These are phyloP conservation scores for Cutaneotrichosporon curvatum DNA, from an alignment of 1,284 basidiomycete species.

Conservation along the genomic window DNA sequence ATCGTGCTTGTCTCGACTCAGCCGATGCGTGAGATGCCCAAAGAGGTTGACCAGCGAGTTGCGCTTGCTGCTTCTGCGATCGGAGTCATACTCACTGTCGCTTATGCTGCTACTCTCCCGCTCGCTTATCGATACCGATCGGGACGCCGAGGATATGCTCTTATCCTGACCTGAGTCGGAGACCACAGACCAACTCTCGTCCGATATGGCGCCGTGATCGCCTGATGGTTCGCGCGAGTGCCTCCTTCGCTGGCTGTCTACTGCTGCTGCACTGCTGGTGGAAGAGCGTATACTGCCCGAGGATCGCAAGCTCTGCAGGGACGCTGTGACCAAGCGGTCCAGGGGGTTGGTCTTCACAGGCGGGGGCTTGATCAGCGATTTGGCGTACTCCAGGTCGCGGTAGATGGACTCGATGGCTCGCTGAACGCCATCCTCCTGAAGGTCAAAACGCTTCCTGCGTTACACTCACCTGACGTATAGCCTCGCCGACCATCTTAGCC, in stretches of 20 bases:
- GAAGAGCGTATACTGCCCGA: not conserved
- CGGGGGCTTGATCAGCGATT: slow-evolving; percentile 63
- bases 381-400: slow-evolving; percentile 81
- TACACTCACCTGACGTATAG: slow-evolving; percentile 63
- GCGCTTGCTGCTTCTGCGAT: too few species aligned
- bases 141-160: too few species aligned
- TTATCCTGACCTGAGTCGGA: slow-evolving; percentile 2
- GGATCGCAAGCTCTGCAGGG: too few species aligned
- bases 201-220: slow-evolving; percentile 3
- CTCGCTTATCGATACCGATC: too few species aligned
- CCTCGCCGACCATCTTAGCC: slow-evolving; percentile 72
- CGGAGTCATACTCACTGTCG: too few species aligned
- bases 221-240: not conserved
- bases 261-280: not conserved
- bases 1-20: not conserved
- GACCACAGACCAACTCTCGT: slow-evolving; percentile 20
- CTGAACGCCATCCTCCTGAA: slow-evolving; percentile 77
- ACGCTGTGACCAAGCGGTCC: too few species aligned
- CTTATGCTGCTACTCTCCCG: too few species aligned
- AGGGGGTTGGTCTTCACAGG: not conserved
- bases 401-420: slow-evolving; percentile 87
- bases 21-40: not conserved
- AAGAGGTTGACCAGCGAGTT: not conserved
- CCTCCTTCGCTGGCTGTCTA: not conserved
- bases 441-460: slow-evolving; percentile 1